Evolutionary conservation across 495 filamentous ascomycete species (phyloP).

Genomic region (Daldinia caldariorum): DNA sequence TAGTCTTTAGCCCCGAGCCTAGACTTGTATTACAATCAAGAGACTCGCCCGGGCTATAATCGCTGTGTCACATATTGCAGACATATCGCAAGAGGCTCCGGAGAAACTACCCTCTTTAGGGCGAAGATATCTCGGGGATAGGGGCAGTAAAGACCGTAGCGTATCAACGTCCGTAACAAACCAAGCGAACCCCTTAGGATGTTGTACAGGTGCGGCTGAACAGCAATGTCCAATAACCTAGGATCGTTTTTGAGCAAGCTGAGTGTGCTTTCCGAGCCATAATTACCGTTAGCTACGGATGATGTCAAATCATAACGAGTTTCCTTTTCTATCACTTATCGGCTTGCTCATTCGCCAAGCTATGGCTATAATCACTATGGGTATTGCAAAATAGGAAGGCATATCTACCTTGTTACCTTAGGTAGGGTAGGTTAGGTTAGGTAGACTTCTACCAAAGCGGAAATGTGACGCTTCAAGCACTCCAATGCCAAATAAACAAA

Average conservation of each 20-base stretch:
- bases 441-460: neutral
- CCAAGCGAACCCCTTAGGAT: slow-evolving; percentile 3
- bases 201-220: slow-evolving; percentile 15
- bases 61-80: slow-evolving; percentile 8
- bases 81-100: slow-evolving; percentile 5
- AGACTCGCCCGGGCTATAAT: slow-evolving; percentile 10
- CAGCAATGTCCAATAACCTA: neutral
- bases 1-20: neutral
- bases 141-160: slow-evolving; percentile 7
- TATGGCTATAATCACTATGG: neutral
- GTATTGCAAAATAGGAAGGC: slow-evolving; percentile 5
- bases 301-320: neutral
- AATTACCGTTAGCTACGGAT: slow-evolving; percentile 2
- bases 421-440: too few relatives aligned
- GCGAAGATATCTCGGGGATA: slow-evolving; percentile 14
- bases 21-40: neutral
- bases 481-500: slow-evolving; percentile 1
- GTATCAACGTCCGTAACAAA: slow-evolving; percentile 7
- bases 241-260: neutral
- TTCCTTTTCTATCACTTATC: slow-evolving; percentile 3
- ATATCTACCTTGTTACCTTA: too few relatives aligned
- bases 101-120: slow-evolving; percentile 21
- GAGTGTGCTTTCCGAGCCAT: neutral
- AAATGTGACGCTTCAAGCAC: neutral
- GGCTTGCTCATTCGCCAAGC: slow-evolving; percentile 3